These are phyloP conservation scores for Setaria italica DNA, from an alignment of 202 grass and related monocot genomes.

Conservation along the genomic window DNA sequence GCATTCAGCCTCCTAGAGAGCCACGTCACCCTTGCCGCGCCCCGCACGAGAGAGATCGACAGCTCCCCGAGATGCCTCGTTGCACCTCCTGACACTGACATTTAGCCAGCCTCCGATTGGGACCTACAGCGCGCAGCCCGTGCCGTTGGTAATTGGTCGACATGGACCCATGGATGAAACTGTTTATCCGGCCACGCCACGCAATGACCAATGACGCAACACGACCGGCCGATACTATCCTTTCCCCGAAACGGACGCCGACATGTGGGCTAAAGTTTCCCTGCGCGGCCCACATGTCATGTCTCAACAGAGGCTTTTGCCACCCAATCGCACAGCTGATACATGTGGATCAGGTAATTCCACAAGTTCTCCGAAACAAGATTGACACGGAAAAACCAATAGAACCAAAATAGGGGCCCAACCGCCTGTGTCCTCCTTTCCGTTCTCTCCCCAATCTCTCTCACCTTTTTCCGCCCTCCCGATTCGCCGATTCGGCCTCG, in stretches of 20 bases:
- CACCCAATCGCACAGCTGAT: neutral
- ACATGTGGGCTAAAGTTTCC: neutral
- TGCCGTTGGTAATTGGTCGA: no score
- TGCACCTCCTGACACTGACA: no score
- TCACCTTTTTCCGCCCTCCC: neutral
- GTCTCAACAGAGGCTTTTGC: no score
- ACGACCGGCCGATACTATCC: neutral
- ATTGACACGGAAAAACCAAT: neutral
- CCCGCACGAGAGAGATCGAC: no score
- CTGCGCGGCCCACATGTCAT: neutral
- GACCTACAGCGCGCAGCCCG: no score
- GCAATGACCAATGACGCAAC: neutral
- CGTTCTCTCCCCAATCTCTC: neutral
- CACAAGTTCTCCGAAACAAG: no score
- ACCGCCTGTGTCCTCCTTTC: neutral
- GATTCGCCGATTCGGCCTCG: slow-evolving; percentile 32
- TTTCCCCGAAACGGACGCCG: neutral
- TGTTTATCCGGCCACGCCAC: neutral
- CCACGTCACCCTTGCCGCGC: no score
- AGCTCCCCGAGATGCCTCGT: no score
- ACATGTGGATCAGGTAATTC: slow-evolving; percentile 30
- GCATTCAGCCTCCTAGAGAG: no score
- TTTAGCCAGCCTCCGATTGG: no score
- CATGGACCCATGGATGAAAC: neutral
- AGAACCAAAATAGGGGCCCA: slow-evolving; percentile 12